Base-by-base conservation (phyloP, 495 filamentous ascomycete species). In the Cudoniella acicularis region DNA sequence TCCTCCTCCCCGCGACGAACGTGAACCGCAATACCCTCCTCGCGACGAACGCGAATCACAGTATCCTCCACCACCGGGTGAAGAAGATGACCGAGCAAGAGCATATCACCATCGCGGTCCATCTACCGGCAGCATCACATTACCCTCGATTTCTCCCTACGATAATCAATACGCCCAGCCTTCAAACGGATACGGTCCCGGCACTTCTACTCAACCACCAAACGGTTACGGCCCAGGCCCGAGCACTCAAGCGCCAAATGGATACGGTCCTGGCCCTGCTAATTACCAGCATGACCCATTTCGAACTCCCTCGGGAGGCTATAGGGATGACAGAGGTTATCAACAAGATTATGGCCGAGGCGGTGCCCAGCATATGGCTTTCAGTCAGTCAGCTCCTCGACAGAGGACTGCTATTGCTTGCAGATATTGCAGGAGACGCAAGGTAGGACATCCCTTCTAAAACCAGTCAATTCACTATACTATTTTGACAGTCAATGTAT, bases 321-420 rank as follows among this genome's bases (percentile, higher is more conserved):
- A 62, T 48, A 59, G 58, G 49, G 58, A 66, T 45, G 63, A 64
- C 11, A 60, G 63, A 42, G 61, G 40, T 10, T 63, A 65, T 25
- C 56, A 57, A 23, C 51, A 59, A 26, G 63, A 69, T 36, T 66
- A 69, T 59, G 58, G 54, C 11, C 47, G 63, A 57, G 58, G 52
- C 16, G 54, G 41, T 18, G 45, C 56, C 18, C 63, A 64, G 23
- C 63, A 69, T 11, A 69, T 69, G 63, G 52, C 57, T 23, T 69
- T 66, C 54, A 65, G 64, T 30, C 86, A 83, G 57, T 79, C 86
- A 4, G 88, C 89, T 10, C 89, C 89, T 11, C 79, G 89, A 59
- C 89, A 92, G 69, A 77, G 89, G 52, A 92, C 89, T 1, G 89
- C 89, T 53, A 92, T 92, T 69, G 89, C 89, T n/a, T 92, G 89